Evolutionary conservation across 768 basidiomycete species (phyloP), one percentile per base, ranked within the genome.

Genomic region (Psilocybe subaeruginosa): DNA sequence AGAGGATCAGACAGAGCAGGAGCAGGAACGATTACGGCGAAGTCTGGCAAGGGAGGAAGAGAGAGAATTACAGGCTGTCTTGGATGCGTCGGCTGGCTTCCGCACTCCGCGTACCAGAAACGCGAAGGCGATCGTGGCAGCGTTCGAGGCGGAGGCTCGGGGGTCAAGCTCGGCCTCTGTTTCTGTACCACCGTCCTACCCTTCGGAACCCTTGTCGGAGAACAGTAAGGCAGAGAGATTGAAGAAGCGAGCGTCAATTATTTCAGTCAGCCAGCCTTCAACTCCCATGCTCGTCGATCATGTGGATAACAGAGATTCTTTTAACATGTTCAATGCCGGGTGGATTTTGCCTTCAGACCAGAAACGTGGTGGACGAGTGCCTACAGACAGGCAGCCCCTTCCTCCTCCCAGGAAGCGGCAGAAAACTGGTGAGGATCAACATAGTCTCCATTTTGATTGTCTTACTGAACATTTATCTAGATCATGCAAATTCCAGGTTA

Each of bases 321-420:
- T 97, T 79, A 84, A 79, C 69, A 74, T 89, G 75, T 97, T 97
- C 75, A 89, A 97, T 60, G 78, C 80, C 23, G 95, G 95, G 0
- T 96, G 93, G 94, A 92, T 97, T 7, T 75, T 96, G 12, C 91
- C 93, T 23, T 78, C 86, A 2, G 91, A 90, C 35, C 83, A 86
- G 54, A 83, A 85, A 64, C 82, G 94, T 33, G 83, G 87, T 31
- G 86, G 86, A 19, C 77, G 90, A 12, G 54, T 57, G 19, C 69
- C 78, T 12, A 62, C 80, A 8, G 85, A 86, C 27, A 76, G 80
- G 41, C 73, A 72, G n/a, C 66, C 70, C 3, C 63, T 78, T 31
- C 83, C 80, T 35, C 83, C 86, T 8, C 84, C 86, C 17, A 84
- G 77, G 73, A 89, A 88, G 74, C 80, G 77, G 37, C 75, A 75